These are phyloP conservation scores for Pseudogymnoascus sp. DNA, from an alignment of 2,329 filamentous ascomycete genomes.

Conservation along the genomic window DNA sequence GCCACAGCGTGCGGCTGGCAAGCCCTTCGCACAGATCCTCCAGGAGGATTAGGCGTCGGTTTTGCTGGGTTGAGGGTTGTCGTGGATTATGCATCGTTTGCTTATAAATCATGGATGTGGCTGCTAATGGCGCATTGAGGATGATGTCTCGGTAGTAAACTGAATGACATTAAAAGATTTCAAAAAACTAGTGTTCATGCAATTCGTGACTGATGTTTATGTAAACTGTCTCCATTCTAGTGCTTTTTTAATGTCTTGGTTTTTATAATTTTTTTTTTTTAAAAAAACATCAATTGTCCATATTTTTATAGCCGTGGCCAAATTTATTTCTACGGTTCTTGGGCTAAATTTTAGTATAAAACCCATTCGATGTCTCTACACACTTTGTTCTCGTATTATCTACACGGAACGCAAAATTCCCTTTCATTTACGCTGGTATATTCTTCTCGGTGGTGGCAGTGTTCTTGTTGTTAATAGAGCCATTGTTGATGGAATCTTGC, in stretches of 20 bases:
- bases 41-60: slow-evolving; percentile 40
- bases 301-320: neutral
- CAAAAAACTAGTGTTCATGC: neutral
- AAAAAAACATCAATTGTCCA: neutral
- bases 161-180: slow-evolving; percentile 10
- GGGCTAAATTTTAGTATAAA: neutral
- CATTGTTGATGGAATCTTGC: neutral
- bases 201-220: neutral
- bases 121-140: slow-evolving; percentile 10
- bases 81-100: slow-evolving; percentile 11
- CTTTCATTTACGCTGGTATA: neutral
- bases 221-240: neutral
- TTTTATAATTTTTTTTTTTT: neutral
- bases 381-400: neutral
- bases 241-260: neutral
- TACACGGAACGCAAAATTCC: neutral
- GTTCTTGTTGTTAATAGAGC: neutral
- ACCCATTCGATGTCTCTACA: neutral
- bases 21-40: slow-evolving; percentile 35
- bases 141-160: slow-evolving; percentile 9
- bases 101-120: slow-evolving; percentile 11
- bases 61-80: slow-evolving; percentile 16
- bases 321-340: neutral
- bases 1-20: slow-evolving; percentile 37
- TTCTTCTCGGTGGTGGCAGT: neutral